Evolutionary conservation across 495 filamentous ascomycete genomes (phyloP), one percentile per base, ranked within the genome.

Genomic region (Neurospora sp.): DNA sequence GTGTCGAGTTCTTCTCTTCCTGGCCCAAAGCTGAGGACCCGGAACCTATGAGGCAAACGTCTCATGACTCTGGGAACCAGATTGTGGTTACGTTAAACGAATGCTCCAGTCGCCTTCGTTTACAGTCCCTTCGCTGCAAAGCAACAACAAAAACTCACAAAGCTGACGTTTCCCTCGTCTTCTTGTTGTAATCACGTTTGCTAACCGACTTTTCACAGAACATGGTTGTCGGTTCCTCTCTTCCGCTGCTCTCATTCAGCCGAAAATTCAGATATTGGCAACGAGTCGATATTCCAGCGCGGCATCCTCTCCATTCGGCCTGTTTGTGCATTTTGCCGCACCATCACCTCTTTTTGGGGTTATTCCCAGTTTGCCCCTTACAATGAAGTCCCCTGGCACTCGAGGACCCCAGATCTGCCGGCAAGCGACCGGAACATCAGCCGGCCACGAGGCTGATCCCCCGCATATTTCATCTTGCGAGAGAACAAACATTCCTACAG

Each of bases 341-440:
- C 77, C 77, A 74, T 73, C 75, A 37, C 27, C 72, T 71, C 75
- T 75, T 76, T 73, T 76, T 49, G 77, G 74, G 74, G 75, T 42
- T 70, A 44, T 44, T 72, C 44, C 71, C 42, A 74, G 27, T 71
- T 73, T 76, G 41, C 8, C n/a, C 42, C 41, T 23, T n/a, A 7
- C 71, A 27, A 41, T 31, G 14, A 70, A 31, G 49, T 40, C 35
- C 39, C 40, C 41, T 72, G 66, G 31, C 35, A 23, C 44, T 71
- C 49, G 18, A 18, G n/a, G 60, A 49, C 31, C n/a, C 60, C 76
- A 80, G 75, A 80, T 81, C 79, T 80, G 75, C 77, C 79, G 76
- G 79, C 70, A 80, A 78, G 75, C 75, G 73, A 79, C 54, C 23
- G 23, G 23, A 62, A 73, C 71, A 73, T 75, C 76, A 74, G 75